These are phyloP conservation scores for Elongisporangium anandrum DNA, from an alignment of 352 stramenopile species.

Conservation along the genomic window DNA sequence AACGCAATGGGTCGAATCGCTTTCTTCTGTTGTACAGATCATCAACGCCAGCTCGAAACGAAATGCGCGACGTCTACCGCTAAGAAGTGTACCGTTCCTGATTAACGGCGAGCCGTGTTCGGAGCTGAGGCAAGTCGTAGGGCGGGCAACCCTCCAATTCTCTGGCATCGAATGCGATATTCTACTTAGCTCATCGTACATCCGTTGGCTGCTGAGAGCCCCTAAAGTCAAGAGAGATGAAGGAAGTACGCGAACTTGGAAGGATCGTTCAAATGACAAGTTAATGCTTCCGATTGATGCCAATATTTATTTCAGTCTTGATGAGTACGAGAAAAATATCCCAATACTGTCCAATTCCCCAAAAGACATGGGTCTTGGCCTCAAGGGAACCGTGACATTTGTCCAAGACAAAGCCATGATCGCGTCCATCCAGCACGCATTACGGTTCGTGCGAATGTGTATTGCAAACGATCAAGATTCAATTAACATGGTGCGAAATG, in stretches of 20 bases:
- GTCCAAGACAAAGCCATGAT: slow-evolving; percentile 3
- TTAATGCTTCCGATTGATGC: slow-evolving; percentile 1
- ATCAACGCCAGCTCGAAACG: slow-evolving; percentile 1
- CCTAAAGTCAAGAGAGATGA: too few species aligned
- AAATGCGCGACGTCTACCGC: not conserved
- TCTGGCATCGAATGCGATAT: slow-evolving; percentile 12
- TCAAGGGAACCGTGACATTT: not conserved
- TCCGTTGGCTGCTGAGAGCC: slow-evolving; percentile 7
- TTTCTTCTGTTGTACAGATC: not conserved
- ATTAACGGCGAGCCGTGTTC: not conserved
- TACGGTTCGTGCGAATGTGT: not conserved
- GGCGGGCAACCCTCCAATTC: slow-evolving; percentile 7
- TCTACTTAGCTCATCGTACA: slow-evolving; percentile 10
- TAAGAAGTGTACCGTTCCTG: not conserved
- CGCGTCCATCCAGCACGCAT: not conserved
- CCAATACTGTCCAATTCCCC: not conserved
- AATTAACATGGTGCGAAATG: not conserved
- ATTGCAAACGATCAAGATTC: not conserved
- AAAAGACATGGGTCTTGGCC: too few species aligned
- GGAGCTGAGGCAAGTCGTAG: slow-evolving; percentile 7
- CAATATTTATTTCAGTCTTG: slow-evolving; percentile 13
- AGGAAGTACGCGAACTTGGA: not conserved
- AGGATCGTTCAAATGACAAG: not conserved
- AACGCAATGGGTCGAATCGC: slow-evolving; percentile 7
- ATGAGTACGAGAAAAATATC: slow-evolving; percentile 10